These are phyloP conservation scores for Grosmannia penicillata DNA, from an alignment of 2,329 filamentous ascomycete species.

Conservation along the genomic window DNA sequence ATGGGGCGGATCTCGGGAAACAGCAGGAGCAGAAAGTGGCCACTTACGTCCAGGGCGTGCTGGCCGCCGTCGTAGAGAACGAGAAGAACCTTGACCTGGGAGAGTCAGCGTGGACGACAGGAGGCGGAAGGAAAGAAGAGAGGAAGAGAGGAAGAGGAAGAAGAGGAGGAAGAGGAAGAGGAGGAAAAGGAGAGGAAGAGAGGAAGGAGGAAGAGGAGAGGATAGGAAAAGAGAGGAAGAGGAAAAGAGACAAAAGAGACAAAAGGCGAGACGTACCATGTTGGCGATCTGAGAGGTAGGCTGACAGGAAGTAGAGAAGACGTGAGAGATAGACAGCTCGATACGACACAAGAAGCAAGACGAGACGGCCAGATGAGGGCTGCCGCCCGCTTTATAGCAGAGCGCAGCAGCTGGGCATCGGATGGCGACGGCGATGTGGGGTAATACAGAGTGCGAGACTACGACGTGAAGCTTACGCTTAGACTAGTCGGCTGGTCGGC, in stretches of 20 bases:
- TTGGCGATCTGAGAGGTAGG: neutral
- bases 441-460: too few species aligned
- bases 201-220: neutral
- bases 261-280: neutral
- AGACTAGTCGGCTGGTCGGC: too few species aligned
- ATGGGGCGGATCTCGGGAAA: slow-evolving; percentile 1
- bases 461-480: too few species aligned
- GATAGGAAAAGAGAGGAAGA: neutral
- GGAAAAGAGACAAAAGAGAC: neutral
- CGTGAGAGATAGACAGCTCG: neutral
- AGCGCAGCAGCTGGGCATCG: too few species aligned
- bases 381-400: too few species aligned
- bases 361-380: neutral
- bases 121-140: slow-evolving; percentile 27
- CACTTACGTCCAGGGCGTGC: slow-evolving; percentile 69
- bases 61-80: slow-evolving; percentile 85
- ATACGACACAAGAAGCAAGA: neutral
- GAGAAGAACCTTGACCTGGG: slow-evolving; percentile 83
- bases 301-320: neutral
- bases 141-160: neutral
- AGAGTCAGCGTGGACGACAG: slow-evolving; percentile 43
- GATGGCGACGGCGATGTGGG: too few species aligned
- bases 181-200: neutral
- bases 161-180: neutral
- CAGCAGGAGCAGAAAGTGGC: neutral